These are phyloP conservation scores for Rhodomyrtus psidioides DNA, from an alignment of 441 rosid species.

Conservation along the genomic window DNA sequence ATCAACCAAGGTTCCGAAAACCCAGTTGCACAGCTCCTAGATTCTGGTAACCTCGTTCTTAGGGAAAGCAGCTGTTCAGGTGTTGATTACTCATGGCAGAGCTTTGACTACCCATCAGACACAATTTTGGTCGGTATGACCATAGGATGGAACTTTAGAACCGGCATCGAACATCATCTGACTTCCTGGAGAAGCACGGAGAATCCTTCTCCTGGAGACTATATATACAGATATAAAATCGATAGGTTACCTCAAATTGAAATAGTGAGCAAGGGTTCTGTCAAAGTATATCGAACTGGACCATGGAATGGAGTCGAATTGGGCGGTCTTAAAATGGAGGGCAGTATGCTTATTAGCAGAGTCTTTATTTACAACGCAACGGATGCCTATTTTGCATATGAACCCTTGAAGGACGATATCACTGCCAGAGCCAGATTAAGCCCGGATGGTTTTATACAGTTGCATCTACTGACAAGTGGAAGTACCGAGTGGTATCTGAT, in stretches of 20 bases:
- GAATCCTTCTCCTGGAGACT: not conserved
- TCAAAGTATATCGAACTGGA: constrained; percentile 1
- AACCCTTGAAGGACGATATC: not conserved
- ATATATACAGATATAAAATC: not conserved
- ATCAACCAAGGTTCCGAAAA: not conserved
- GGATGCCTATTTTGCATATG: not conserved
- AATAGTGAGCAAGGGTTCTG: not conserved
- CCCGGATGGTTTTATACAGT: not conserved
- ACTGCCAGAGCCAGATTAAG: not conserved
- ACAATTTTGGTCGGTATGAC: no score
- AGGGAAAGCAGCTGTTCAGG: not conserved
- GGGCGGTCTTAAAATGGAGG: not conserved
- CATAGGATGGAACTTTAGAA: no score
- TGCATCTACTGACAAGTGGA: not conserved
- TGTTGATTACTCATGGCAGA: not conserved
- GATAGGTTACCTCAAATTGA: not conserved
- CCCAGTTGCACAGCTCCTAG: not conserved
- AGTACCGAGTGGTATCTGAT: not conserved
- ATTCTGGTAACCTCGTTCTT: not conserved
- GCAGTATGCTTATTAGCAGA: not conserved
- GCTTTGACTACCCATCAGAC: no score
- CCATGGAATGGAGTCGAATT: not conserved
- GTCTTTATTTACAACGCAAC: not conserved
- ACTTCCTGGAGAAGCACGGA: constrained; percentile 2
- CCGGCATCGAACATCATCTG: no score